These are phyloP conservation scores for Akanthomyces dipterigenus DNA, from an alignment of 2,329 filamentous ascomycete species.

Conservation along the genomic window DNA sequence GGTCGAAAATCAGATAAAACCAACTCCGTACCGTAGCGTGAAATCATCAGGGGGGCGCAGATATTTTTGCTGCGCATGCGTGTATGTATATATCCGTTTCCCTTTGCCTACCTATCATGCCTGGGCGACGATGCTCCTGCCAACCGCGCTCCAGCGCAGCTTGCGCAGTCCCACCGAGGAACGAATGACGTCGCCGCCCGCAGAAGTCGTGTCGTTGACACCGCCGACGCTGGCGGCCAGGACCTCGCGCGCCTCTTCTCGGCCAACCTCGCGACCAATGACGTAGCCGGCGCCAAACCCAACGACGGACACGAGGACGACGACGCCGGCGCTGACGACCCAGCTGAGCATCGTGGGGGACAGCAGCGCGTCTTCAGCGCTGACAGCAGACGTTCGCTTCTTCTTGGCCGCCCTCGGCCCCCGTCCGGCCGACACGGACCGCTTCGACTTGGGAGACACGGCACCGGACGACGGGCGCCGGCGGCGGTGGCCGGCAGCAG, in stretches of 20 bases:
- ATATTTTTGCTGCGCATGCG: slow-evolving; percentile 1
- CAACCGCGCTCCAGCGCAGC: slow-evolving; percentile 48
- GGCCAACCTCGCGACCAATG: slow-evolving; percentile 59
- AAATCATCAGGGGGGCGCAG: slow-evolving; percentile 3
- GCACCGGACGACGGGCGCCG: slow-evolving; percentile 21
- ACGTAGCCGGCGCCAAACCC: slow-evolving; percentile 65
- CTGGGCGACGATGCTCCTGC: slow-evolving; percentile 41
- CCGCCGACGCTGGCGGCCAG: slow-evolving; percentile 34
- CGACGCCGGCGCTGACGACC: slow-evolving; percentile 60
- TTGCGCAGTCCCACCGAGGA: slow-evolving; percentile 45
- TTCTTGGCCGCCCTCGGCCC: slow-evolving; percentile 47
- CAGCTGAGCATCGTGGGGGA: slow-evolving; percentile 57
- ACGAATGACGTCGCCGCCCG: slow-evolving; percentile 47
- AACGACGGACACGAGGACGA: slow-evolving; percentile 61
- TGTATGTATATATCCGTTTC: not conserved
- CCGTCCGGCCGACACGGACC: slow-evolving; percentile 35
- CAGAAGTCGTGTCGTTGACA: slow-evolving; percentile 40
- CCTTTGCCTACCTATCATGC: not conserved
- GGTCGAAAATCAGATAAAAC: not conserved
- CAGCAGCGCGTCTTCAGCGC: slow-evolving; percentile 34
- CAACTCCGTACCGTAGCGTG: not conserved
- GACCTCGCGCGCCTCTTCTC: slow-evolving; percentile 43
- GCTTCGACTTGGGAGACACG: slow-evolving; percentile 41
- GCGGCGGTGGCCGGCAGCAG: slow-evolving; percentile 1
- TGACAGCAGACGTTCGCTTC: slow-evolving; percentile 42